Base-by-base conservation (phyloP, 345 rosid genomes). In the Syzygium oleosum region DNA sequence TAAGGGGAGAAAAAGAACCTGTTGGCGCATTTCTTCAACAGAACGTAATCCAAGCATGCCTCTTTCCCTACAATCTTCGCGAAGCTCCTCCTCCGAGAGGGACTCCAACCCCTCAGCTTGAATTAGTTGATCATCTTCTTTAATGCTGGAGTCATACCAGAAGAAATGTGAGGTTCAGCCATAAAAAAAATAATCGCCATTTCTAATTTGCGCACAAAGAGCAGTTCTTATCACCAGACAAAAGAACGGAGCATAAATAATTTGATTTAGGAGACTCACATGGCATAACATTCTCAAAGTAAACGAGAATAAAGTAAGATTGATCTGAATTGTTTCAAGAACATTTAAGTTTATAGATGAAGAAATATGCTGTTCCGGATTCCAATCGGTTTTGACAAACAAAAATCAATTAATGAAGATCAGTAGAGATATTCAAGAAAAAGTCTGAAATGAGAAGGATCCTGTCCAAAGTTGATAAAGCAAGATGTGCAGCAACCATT, bases 11-110 rank as follows among this genome's bases (percentile, higher is more conserved):
- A 5, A 46, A 68, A 52, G 11, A 78, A 94, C 97, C 97, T 95
- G 97, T 88, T 93, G 95, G 52, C 96, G 94, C 97, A 95, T 95
- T 91, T 95, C 96, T 86, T 95, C 96, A 56, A 93, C 96, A 4
- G 97, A 92, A 85, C 91, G 91, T 68, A 92, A 85, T 68, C 97
- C 97, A 11, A 95, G 95, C 96, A 95, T 94, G 88, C 97, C 97
- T 16, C 97, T 88, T 88, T 95, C 97, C 88, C 95, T 94, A 91
- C 97, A 95, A 93, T 93, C 97, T 92, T 95, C 95, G 14, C 95
- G 94, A 85, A 95, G 96, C 89, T 95, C 97, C 86, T 91, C 94
- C 91, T 94, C 97, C 52, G 97, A 90, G 73, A 95, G 95, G 87
- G 97, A 93, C 89, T 95, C 96, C 61, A 95, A 91, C 1, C 97